Evolutionary conservation across 2,329 filamentous ascomycete species (phyloP).

Genomic region (Hymenoscyphus occultus): DNA sequence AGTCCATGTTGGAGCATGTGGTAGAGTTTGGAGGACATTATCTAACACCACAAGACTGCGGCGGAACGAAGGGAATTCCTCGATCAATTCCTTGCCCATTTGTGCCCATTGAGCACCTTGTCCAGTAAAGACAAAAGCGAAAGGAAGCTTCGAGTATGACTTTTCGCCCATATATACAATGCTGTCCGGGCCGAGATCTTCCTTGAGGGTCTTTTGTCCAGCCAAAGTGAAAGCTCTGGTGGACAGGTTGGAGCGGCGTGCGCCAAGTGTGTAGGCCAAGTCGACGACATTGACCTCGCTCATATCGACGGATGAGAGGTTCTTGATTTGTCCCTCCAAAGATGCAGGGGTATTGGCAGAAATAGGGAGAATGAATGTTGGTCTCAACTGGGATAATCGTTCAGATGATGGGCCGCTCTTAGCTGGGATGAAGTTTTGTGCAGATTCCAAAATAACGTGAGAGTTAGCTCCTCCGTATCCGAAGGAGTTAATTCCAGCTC

Average conservation of each 20-base stretch:
- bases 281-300: background rate
- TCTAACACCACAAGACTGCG: conserved; percentile 8
- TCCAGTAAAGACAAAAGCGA: conserved; percentile 28
- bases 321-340: conserved; percentile 5
- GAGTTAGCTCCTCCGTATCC: conserved; percentile 48
- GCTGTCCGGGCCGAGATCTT: background rate
- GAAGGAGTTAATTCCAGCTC: conserved; percentile 33
- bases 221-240: conserved; percentile 7
- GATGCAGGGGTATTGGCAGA: conserved; percentile 13
- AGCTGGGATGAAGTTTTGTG: conserved; percentile 4
- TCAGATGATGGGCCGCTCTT: background rate
- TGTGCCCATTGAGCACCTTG: conserved; percentile 25
- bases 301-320: background rate
- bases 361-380: conserved; percentile 12
- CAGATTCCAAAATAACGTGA: conserved; percentile 38
- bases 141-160: background rate
- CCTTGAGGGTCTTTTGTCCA: background rate
- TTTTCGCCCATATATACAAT: conserved; percentile 4
- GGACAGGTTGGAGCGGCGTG: conserved; percentile 9
- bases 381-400: background rate
- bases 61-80: conserved; percentile 8
- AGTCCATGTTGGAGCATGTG: conserved; percentile 11
- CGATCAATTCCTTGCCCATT: conserved; percentile 23
- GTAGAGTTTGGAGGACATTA: conserved; percentile 7
- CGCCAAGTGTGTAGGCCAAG: conserved; percentile 15